Conservation (phyloP, 2,329 filamentous ascomycete genomes). For the Neocucurbitaria cava region DNA sequence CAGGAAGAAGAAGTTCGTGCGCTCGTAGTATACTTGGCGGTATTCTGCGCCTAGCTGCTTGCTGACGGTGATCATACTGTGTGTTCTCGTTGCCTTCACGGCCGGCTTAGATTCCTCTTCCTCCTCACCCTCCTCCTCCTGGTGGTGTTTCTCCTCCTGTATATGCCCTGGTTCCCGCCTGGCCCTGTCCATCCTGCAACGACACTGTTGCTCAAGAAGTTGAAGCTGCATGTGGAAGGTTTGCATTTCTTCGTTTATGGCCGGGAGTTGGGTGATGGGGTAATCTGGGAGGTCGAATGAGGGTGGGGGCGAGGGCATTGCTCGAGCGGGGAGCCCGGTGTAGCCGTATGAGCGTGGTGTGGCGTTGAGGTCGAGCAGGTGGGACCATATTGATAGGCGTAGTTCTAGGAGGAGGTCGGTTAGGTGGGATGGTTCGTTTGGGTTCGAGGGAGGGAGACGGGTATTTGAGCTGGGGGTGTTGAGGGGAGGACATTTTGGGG, state of each 20-base stretch:
- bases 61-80: constrained; percentile 15
- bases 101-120: too few species aligned
- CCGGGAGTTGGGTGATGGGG: neutral
- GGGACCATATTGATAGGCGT: neutral
- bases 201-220: neutral
- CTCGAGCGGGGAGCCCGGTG: neutral
- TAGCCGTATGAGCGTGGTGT: neutral
- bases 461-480: neutral
- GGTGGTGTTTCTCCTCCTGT: neutral
- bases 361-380: neutral
- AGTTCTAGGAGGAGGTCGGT: neutral
- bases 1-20: constrained; percentile 25
- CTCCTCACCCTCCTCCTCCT: neutral
- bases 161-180: neutral
- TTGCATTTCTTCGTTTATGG: neutral
- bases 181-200: neutral
- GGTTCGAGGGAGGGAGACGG: neutral
- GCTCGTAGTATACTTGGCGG: constrained; percentile 21
- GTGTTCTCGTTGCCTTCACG: neutral
- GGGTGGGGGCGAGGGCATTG: neutral
- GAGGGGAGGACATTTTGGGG: neutral
- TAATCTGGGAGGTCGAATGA: neutral
- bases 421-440: neutral
- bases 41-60: constrained; percentile 18
- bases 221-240: neutral